Conservation (phyloP, 768 basidiomycete species). For the Leccinum sublutescens region DNA sequence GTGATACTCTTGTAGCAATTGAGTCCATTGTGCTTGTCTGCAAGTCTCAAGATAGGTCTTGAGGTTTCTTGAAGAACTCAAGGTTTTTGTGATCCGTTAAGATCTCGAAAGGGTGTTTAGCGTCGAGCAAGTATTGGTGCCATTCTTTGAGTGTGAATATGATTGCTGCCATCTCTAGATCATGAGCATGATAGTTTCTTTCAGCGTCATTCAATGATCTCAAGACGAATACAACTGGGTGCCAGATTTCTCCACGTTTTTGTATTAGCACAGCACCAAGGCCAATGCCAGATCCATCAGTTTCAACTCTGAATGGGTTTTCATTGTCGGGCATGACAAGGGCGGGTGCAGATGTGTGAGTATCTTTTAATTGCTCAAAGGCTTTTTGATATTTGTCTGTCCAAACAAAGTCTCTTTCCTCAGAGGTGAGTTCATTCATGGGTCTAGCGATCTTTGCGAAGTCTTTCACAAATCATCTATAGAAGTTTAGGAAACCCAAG, state of each 20-base stretch:
- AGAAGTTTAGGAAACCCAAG: neutral
- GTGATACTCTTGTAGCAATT: neutral
- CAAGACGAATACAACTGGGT: neutral
- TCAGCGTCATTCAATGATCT: neutral
- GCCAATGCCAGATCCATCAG: too few species aligned
- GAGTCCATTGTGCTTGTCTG: neutral
- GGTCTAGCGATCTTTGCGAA: neutral
- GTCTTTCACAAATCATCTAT: neutral
- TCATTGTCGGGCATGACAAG: too few species aligned
- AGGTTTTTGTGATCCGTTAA: conserved; percentile 41
- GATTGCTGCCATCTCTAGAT: conserved; percentile 1
- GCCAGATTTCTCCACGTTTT: neutral
- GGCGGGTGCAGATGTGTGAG: too few species aligned
- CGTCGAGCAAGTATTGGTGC: neutral
- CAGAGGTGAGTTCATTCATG: neutral
- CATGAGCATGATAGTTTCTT: conserved; percentile 1
- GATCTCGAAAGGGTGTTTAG: conserved; percentile 15
- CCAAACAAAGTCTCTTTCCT: neutral
- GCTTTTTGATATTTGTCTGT: too few species aligned
- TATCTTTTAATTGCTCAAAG: neutral
- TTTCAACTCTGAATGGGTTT: too few species aligned
- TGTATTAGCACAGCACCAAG: neutral
- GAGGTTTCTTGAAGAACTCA: conserved; percentile 30
- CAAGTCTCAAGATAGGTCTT: neutral
- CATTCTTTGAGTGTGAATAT: neutral